These are phyloP conservation scores for Lophiostoma macrostomum DNA, from an alignment of 495 filamentous ascomycete genomes.

Conservation along the genomic window DNA sequence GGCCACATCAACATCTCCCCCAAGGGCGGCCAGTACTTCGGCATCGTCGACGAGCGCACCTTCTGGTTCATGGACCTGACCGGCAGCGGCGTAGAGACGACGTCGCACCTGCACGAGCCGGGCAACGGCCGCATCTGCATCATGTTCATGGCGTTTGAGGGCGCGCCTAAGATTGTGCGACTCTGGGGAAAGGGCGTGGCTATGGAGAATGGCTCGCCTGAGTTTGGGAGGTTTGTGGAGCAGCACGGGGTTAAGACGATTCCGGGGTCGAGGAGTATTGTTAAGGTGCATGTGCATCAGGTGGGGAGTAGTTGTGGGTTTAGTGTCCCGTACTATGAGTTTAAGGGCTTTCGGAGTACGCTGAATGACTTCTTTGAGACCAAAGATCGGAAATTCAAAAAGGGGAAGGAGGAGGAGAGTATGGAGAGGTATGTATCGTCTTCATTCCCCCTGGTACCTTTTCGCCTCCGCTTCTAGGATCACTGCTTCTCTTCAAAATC, in stretches of 20 bases:
- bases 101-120: constrained; percentile 36
- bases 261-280: constrained; percentile 32
- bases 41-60: constrained; percentile 27
- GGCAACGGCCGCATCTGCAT: constrained; percentile 38
- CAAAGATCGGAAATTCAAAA: constrained; percentile 42
- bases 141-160: constrained; percentile 38
- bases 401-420: constrained; percentile 48
- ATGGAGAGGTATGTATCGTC: constrained; percentile 49
- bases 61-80: constrained; percentile 40
- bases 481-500: too few relatives aligned
- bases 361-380: constrained; percentile 51
- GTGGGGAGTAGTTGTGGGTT: constrained; percentile 48
- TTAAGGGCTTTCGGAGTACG: constrained; percentile 47
- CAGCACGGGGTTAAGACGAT: constrained; percentile 29
- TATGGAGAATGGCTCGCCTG: constrained; percentile 32
- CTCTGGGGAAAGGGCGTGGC: constrained; percentile 36
- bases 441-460: too few relatives aligned
- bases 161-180: constrained; percentile 34
- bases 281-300: constrained; percentile 39
- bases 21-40: constrained; percentile 39
- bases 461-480: too few relatives aligned
- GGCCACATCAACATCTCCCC: constrained; percentile 41
- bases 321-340: constrained; percentile 53
- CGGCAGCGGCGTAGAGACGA: constrained; percentile 39
- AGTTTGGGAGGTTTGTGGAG: constrained; percentile 31